Percentiles rank a stretch among this genome's conserved stretches.
These are phyloP conservation scores for Xylaria flabelliformis DNA, from an alignment of 495 filamentous ascomycete genomes.

Conservation along the genomic window DNA sequence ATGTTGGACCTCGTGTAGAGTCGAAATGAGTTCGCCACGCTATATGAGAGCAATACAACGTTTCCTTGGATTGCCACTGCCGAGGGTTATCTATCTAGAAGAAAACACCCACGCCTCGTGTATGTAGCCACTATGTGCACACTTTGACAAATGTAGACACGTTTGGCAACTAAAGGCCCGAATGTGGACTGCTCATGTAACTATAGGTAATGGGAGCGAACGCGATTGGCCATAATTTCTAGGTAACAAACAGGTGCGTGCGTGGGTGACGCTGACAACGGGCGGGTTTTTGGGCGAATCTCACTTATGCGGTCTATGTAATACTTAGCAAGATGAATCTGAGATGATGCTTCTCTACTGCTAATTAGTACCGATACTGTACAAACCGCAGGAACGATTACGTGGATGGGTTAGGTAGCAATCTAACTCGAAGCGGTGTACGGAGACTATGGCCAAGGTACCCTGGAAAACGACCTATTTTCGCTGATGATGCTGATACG, in stretches of 20 bases:
- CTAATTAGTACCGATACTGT: conserved; percentile 16
- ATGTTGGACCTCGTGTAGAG: conserved; percentile 13
- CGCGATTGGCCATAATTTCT: conserved; percentile 6
- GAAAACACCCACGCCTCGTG: neutral
- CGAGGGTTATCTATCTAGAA: conserved; percentile 9
- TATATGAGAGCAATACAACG: conserved; percentile 18
- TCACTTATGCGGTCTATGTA: neutral
- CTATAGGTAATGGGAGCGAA: conserved; percentile 12
- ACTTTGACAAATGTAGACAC: conserved; percentile 13
- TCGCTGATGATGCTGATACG: conserved; percentile 20
- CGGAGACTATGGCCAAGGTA: neutral
- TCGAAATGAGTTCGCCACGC: conserved; percentile 9
- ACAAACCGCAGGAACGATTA: conserved; percentile 8
- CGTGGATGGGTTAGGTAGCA: conserved; percentile 10
- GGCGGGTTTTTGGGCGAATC: conserved; percentile 13
- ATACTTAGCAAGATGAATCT: conserved; percentile 1
- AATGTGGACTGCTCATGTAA: conserved; percentile 17
- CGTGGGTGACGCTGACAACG: conserved; percentile 21
- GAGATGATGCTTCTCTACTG: neutral
- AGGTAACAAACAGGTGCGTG: neutral
- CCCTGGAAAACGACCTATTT: conserved; percentile 16
- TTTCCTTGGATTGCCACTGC: conserved; percentile 16
- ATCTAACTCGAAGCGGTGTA: conserved; percentile 25
- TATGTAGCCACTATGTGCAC: conserved; percentile 3
- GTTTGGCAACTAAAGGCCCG: conserved; percentile 24